Percentiles rank a stretch among this genome's conserved stretches.
These are phyloP conservation scores for Dendrobium officinale DNA, from an alignment of 106 monocot species.

Conservation along the genomic window DNA sequence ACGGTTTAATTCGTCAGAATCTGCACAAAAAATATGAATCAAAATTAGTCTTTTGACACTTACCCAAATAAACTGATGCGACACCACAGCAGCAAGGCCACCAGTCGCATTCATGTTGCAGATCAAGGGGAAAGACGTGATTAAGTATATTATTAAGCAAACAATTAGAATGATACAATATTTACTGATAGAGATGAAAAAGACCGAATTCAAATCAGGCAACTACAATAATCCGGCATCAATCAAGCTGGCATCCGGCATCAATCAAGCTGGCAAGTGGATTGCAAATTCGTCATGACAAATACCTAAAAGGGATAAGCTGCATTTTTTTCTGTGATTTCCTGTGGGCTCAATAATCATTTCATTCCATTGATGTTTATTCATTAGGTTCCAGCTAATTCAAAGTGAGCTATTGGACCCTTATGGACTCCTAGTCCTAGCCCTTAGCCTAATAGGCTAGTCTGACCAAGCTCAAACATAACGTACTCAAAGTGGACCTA, in stretches of 20 bases:
- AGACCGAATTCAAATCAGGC: neutral
- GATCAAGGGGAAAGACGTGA: neutral
- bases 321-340: neutral
- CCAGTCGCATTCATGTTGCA: conserved; percentile 5
- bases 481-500: too few species aligned
- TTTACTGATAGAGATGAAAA: neutral
- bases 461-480: too few species aligned
- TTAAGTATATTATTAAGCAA: neutral
- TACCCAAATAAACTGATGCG: conserved; percentile 65
- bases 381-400: neutral
- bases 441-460: too few species aligned
- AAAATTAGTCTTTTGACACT: conserved; percentile 14
- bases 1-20: neutral
- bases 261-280: neutral
- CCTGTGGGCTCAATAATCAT: neutral
- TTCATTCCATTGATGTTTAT: neutral
- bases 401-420: too few species aligned
- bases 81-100: conserved; percentile 12
- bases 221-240: neutral
- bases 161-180: neutral
- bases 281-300: neutral
- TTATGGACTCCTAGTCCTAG: too few species aligned
- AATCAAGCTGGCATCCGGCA: too few species aligned
- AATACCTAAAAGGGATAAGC: neutral
- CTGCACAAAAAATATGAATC: neutral